Evolutionary conservation across 2,329 filamentous ascomycete genomes (phyloP).

Genomic region (Diatrype stigma): DNA sequence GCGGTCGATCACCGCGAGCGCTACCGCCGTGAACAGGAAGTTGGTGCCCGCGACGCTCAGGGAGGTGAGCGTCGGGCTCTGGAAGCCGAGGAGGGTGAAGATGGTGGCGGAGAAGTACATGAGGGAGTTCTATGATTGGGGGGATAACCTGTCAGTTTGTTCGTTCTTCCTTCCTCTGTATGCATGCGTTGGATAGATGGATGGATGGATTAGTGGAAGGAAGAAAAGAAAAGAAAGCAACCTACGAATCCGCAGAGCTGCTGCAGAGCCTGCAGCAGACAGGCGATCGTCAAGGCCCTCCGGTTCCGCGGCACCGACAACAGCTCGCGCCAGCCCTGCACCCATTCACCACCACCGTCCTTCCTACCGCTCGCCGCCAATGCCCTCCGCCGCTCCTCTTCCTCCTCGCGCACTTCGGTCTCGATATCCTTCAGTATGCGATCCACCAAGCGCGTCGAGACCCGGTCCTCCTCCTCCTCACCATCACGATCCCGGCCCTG

Average conservation of each 20-base stretch:
- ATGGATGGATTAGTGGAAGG: neutral
- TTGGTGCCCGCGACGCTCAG: slow-evolving; percentile 80
- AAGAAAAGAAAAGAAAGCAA: no score
- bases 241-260: slow-evolving; percentile 80
- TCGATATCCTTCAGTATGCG: slow-evolving; percentile 66
- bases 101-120: slow-evolving; percentile 91
- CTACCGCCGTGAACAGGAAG: slow-evolving; percentile 72
- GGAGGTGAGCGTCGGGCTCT: slow-evolving; percentile 73
- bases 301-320: slow-evolving; percentile 59
- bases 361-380: slow-evolving; percentile 35
- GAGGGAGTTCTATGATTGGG: slow-evolving; percentile 68
- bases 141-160: slow-evolving; percentile 1
- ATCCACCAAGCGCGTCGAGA: slow-evolving; percentile 47
- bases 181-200: neutral
- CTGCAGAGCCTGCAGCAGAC: slow-evolving; percentile 80
- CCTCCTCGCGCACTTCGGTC: slow-evolving; percentile 68
- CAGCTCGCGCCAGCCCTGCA: slow-evolving; percentile 49
- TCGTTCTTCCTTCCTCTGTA: neutral
- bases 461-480: slow-evolving; percentile 23
- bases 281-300: slow-evolving; percentile 78
- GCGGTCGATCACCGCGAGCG: slow-evolving; percentile 72
- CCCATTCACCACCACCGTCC: slow-evolving; percentile 25
- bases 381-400: slow-evolving; percentile 26
- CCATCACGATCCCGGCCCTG: neutral
- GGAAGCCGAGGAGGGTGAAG: slow-evolving; percentile 73